Evolutionary conservation across 805 yeast genomes (phyloP).

Genomic region (Sugiyamaella floridensis): DNA sequence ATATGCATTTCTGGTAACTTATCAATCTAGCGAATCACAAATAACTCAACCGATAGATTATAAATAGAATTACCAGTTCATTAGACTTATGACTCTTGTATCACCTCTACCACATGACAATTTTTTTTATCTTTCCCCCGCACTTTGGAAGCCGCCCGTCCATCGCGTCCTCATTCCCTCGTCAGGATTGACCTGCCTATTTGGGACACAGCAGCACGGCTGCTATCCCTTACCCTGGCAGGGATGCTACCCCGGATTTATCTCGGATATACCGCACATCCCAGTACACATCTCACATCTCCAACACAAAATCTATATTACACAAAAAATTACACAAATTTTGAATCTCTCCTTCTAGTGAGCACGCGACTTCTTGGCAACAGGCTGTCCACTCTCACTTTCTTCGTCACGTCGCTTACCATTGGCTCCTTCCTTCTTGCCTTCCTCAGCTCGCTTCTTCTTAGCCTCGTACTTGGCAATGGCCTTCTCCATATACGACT

Average conservation of each 20-base stretch:
- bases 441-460: background rate
- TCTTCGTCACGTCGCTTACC: background rate
- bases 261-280: background rate
- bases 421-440: background rate
- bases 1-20: too few relatives aligned
- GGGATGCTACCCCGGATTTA: background rate
- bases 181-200: background rate
- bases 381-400: background rate
- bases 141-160: too few relatives aligned
- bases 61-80: too few relatives aligned
- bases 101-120: too few relatives aligned
- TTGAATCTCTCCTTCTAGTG: background rate
- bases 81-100: too few relatives aligned
- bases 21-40: too few relatives aligned
- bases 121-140: too few relatives aligned
- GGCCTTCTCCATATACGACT: slow-evolving; percentile 21
- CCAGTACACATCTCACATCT: too few relatives aligned
- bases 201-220: background rate
- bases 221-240: background rate
- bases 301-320: too few relatives aligned
- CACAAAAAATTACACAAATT: background rate
- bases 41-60: too few relatives aligned
- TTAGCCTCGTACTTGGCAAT: slow-evolving; percentile 12
- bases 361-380: background rate
- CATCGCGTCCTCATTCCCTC: background rate